A percentile compares a stretch with the other conserved stretches of the same genome.
These are phyloP conservation scores for Leersia perrieri DNA, from an alignment of 176 grass and related monocot species.

Conservation along the genomic window DNA sequence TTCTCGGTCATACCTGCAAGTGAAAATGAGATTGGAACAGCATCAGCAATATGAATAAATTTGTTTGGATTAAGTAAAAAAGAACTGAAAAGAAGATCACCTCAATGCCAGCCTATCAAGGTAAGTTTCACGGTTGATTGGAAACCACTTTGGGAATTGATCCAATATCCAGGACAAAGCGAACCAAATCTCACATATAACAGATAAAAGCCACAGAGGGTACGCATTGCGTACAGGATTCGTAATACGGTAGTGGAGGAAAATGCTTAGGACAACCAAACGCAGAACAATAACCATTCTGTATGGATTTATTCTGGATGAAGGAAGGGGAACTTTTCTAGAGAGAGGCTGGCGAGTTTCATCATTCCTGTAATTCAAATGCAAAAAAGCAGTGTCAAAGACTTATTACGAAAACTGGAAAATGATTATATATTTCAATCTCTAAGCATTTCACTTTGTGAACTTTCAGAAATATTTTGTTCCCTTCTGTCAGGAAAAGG, in stretches of 20 bases:
- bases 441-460: background rate
- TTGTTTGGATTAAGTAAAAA: slow-evolving; percentile 7
- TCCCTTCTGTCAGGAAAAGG: background rate
- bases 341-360: slow-evolving; percentile 98
- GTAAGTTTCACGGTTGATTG: slow-evolving; percentile 97
- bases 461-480: background rate
- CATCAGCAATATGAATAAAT: slow-evolving; percentile 30
- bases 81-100: slow-evolving; percentile 48
- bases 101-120: slow-evolving; percentile 97
- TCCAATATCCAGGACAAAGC: slow-evolving; percentile 99
- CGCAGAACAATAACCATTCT: slow-evolving; percentile 98
- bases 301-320: slow-evolving; percentile 96
- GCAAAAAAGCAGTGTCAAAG: slow-evolving; percentile 18
- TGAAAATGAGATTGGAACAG: slow-evolving; percentile 21
- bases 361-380: slow-evolving; percentile 82
- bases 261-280: slow-evolving; percentile 85
- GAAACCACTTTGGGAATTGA: slow-evolving; percentile 99
- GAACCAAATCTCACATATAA: slow-evolving; percentile 99
- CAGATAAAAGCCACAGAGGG: slow-evolving; percentile 87
- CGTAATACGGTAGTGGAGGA: slow-evolving; percentile 97
- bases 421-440: background rate
- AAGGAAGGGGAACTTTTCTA: slow-evolving; percentile 90
- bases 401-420: background rate
- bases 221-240: slow-evolving; percentile 91
- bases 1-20: slow-evolving; percentile 90